These are phyloP conservation scores for Komagataella pastoris DNA, from an alignment of 805 yeast genomes.

Conservation along the genomic window DNA sequence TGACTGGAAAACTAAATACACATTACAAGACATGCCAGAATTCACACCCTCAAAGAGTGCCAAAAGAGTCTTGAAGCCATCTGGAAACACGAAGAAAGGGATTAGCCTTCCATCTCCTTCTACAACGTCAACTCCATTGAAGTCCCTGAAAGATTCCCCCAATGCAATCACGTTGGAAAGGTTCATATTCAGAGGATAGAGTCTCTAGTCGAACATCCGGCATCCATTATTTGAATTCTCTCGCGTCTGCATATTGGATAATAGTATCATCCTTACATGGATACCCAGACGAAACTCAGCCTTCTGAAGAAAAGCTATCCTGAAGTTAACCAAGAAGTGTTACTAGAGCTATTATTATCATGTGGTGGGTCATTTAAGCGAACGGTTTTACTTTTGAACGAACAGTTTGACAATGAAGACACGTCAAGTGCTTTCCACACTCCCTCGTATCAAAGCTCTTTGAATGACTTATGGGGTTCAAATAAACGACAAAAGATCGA, in stretches of 20 bases:
- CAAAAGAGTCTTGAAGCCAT: not conserved
- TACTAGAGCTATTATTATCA: conserved; percentile 36
- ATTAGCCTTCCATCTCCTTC: not conserved
- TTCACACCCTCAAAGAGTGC: not conserved
- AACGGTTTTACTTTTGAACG: conserved; percentile 27
- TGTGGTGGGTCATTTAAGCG: conserved; percentile 38
- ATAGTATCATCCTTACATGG: conserved; percentile 7
- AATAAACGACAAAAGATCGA: not conserved
- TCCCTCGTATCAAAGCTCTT: conserved; percentile 1
- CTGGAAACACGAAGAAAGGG: not conserved
- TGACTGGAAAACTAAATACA: not conserved
- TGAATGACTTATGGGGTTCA: not conserved
- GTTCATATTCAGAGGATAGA: not conserved
- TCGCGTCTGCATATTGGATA: not conserved
- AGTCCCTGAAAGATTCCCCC: not conserved
- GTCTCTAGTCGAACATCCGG: not conserved
- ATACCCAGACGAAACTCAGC: conserved; percentile 25
- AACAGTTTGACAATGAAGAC: conserved; percentile 11
- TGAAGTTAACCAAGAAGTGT: conserved; percentile 20
- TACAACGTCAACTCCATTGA: not conserved
- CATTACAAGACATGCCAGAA: not conserved
- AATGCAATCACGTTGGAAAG: not conserved
- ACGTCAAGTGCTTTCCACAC: not conserved
- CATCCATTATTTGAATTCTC: not conserved
- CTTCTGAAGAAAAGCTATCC: conserved; percentile 27